Evolutionary conservation across 1,284 basidiomycete species (phyloP).

Genomic region (Fistulinella cinereoalba): DNA sequence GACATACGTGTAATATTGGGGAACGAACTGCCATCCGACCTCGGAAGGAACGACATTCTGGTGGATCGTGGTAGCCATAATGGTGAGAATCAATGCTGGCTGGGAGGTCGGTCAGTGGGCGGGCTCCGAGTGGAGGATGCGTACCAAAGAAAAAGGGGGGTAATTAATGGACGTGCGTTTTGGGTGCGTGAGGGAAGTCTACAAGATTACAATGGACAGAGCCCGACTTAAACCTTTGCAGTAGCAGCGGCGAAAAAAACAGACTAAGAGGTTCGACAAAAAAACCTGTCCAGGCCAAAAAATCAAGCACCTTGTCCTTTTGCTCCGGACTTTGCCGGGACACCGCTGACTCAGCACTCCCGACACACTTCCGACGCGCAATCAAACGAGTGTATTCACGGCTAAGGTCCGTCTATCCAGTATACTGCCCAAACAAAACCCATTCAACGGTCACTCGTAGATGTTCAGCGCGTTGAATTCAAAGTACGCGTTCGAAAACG

Average conservation of each 20-base stretch:
- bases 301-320: conserved; percentile 18
- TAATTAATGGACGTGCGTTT: conserved; percentile 33
- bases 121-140: background rate
- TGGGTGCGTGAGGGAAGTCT: conserved; percentile 38
- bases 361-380: background rate
- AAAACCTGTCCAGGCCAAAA: conserved; percentile 13
- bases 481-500: conserved; percentile 22
- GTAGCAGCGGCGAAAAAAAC: no score
- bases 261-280: conserved; percentile 20
- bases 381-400: no score
- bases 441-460: no score
- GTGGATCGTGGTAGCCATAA: conserved; percentile 37
- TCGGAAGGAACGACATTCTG: conserved; percentile 75
- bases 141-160: conserved; percentile 31
- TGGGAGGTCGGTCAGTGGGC: background rate
- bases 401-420: no score
- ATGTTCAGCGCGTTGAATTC: conserved; percentile 19
- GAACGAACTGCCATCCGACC: conserved; percentile 97
- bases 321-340: conserved; percentile 30
- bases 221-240: conserved; percentile 29
- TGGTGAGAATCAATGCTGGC: conserved; percentile 30
- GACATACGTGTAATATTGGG: conserved; percentile 96
- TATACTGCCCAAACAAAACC: no score
- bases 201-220: conserved; percentile 35
- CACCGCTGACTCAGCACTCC: conserved; percentile 30